Conservation (phyloP, 768 basidiomycete genomes). For the Daedaleopsis sinensis region DNA sequence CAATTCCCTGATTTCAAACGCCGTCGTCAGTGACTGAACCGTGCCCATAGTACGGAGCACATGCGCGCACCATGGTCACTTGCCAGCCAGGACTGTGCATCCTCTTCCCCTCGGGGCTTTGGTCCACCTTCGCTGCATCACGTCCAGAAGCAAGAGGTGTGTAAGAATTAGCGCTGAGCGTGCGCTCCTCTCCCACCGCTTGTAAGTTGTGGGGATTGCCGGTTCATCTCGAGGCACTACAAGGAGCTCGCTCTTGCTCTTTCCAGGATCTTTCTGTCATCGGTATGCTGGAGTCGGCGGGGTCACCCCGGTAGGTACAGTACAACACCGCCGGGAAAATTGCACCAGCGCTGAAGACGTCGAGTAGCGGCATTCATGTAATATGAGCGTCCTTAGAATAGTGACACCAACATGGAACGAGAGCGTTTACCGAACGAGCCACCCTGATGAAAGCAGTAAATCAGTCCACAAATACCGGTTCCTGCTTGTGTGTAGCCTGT, state of each 20-base stretch:
- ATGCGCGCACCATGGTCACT: not conserved
- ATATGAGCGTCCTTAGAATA: not conserved
- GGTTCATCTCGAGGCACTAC: not conserved
- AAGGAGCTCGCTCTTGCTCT: not conserved
- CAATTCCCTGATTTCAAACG: not conserved
- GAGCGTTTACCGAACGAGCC: no score
- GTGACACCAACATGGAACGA: not conserved
- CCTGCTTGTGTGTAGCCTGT: slow-evolving; percentile 26
- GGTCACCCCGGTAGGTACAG: not conserved
- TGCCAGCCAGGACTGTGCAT: not conserved
- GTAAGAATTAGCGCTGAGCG: no score
- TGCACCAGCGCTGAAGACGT: not conserved
- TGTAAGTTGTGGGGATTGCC: not conserved
- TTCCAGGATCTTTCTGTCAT: not conserved
- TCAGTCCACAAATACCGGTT: slow-evolving; percentile 23
- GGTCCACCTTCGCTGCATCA: no score
- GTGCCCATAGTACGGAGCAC: not conserved
- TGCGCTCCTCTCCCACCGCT: no score
- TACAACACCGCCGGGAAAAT: not conserved
- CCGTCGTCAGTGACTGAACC: not conserved
- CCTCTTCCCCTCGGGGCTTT: no score
- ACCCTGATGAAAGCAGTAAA: not conserved
- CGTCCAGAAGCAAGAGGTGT: no score
- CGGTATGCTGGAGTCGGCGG: not conserved
- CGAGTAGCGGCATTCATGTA: not conserved